Evolutionary conservation across 2,329 filamentous ascomycete species (phyloP), one percentile per base, ranked within the genome.

Genomic region (Talaromyces amestolkiae): DNA sequence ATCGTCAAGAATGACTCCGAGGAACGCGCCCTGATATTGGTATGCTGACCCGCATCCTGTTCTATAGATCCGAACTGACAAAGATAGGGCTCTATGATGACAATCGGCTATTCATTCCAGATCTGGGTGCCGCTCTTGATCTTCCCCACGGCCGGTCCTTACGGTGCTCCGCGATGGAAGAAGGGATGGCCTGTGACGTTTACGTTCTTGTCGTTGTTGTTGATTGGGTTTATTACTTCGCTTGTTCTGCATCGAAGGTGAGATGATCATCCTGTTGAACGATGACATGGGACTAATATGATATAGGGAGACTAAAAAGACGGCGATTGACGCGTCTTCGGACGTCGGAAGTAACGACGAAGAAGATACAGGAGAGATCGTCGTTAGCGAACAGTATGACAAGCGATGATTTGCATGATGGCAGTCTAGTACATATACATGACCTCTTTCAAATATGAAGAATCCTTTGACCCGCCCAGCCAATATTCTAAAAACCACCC

Each of bases 181-280:
- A 81, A 81, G 35, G 82, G 82, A 0, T 84, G 82, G 75, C 80
- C 81, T 0, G 77, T 83, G 6, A 78, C 80, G 2, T 77, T 84
- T 58, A 77, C 76, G 0, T 84, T 84, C 60, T 78, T 79, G 49
- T 35, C 51, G 5, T 10, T 54, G n/a, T n/a, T 54, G 51, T 54
- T 54, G 51, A 37, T 35, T 13, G 51, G 51, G 27, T 54, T 54
- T 37, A 1, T 54, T n/a, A 35, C 53, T 37, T 56, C 53, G 33
- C 51, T 54, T 22, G n/a, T 56, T 22, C 13, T 56, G 53, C 53
- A 56, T 39, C 15, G 33, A 24, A 56, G 33, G 53, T 39, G 1
- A 56, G 53, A 4, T 7, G 2, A 1, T 4, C 10, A 9, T 17
- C 10, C 11, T 1, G 1, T 37, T 9, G n/a, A 22, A 1, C 9